These are phyloP conservation scores for Pythium phragmitis DNA, from an alignment of 352 stramenopile species.

Conservation along the genomic window DNA sequence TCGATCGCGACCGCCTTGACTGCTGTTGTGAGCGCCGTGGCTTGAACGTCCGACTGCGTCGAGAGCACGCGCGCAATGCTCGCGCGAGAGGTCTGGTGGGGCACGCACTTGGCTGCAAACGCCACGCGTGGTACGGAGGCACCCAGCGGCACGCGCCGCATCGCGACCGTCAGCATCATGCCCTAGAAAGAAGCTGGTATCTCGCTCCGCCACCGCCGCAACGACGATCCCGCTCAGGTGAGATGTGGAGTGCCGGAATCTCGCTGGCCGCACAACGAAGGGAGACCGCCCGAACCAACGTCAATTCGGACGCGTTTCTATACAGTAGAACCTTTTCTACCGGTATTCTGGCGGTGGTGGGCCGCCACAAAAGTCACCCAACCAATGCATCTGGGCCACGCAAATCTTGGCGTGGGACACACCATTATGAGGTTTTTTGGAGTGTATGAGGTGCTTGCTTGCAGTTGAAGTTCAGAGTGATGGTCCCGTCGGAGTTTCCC, in stretches of 20 bases:
- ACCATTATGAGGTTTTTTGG: slow-evolving; percentile 19
- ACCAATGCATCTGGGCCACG: not conserved
- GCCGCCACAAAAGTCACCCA: not conserved
- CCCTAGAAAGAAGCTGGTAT: not conserved
- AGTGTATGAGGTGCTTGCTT: not conserved
- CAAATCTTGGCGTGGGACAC: slow-evolving; percentile 25
- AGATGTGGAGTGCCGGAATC: slow-evolving; percentile 19
- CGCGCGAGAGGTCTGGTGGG: slow-evolving; percentile 6
- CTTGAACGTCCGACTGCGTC: slow-evolving; percentile 51
- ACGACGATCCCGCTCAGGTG: slow-evolving; percentile 22
- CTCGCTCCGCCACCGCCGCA: slow-evolving; percentile 14
- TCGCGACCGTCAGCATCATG: slow-evolving; percentile 28
- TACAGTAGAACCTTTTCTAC: slow-evolving; percentile 11
- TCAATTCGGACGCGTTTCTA: slow-evolving; percentile 2
- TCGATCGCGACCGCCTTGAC: slow-evolving; percentile 14
- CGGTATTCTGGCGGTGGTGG: slow-evolving; percentile 29
- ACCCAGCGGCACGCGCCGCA: slow-evolving; percentile 12
- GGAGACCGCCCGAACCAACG: not conserved
- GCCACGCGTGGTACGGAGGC: not conserved
- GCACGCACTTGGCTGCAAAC: slow-evolving; percentile 1
- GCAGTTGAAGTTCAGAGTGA: slow-evolving; percentile 29
- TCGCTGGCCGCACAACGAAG: not conserved
- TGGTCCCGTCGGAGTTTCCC: slow-evolving; percentile 4
- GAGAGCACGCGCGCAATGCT: slow-evolving; percentile 57
- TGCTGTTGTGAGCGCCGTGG: slow-evolving; percentile 31